Conservation (phyloP, 768 basidiomycete species). For the Scleroderma bovista region DNA sequence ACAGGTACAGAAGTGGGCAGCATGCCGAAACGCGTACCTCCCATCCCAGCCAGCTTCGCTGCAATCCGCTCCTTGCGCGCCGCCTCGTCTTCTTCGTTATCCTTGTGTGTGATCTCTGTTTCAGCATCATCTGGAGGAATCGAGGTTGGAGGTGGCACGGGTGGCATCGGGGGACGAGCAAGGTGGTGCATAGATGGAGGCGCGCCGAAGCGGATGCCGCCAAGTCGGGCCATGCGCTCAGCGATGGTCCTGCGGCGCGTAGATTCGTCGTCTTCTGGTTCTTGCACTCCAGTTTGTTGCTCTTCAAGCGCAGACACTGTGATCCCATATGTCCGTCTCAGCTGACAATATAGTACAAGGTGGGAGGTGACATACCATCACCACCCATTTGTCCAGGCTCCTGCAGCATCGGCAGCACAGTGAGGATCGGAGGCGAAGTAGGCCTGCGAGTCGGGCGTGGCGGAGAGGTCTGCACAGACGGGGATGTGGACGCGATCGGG, state of each 20-base stretch:
- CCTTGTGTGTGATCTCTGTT: conserved; percentile 13
- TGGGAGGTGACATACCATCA: neutral
- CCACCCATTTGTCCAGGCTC: conserved; percentile 1
- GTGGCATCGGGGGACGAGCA: conserved; percentile 32
- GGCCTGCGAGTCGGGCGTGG: conserved; percentile 11
- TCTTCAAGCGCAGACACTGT: neutral
- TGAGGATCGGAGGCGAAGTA: conserved; percentile 21
- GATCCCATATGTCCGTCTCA: neutral
- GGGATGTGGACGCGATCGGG: conserved; percentile 11
- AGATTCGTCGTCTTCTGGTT: conserved; percentile 36
- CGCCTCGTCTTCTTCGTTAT: conserved; percentile 46
- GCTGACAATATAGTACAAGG: neutral
- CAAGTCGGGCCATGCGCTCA: conserved; percentile 91
- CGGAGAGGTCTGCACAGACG: conserved; percentile 14
- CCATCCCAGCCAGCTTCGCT: conserved; percentile 49
- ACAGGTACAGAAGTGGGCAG: conserved; percentile 26
- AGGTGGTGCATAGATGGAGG: conserved; percentile 42
- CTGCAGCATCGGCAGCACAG: conserved; percentile 5
- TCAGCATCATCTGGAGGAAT: conserved; percentile 21
- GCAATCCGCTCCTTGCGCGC: conserved; percentile 51
- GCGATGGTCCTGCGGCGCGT: conserved; percentile 71
- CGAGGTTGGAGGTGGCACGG: conserved; percentile 33
- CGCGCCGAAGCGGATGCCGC: conserved; percentile 78
- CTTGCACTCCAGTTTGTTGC: conserved; percentile 1
- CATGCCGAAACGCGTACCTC: conserved; percentile 56